Evolutionary conservation across 805 yeast species (phyloP), one percentile per base, ranked within the genome.

Genomic region (Zygotorulaspora sp.): DNA sequence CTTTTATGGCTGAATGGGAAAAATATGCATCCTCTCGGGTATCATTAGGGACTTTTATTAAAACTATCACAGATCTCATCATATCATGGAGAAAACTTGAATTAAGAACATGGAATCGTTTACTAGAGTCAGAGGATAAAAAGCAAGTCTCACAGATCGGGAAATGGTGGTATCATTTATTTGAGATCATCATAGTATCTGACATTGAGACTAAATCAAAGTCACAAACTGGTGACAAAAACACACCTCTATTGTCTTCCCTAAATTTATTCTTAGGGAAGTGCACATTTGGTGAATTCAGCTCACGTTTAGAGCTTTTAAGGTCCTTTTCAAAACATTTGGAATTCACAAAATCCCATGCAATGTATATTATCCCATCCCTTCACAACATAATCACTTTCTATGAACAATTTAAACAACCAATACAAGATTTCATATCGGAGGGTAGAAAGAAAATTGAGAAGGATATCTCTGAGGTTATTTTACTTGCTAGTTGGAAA

Each of bases 401-500:
- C 54, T 89, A 83, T 57, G 66, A 66, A 22, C 96, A 83, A 54
- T 92, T 84, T 52, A 38, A 61, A 3, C 67, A 74, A 0, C 49
- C 57, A 1, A 65, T 90, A n/a, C 56, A 58, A 2, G 73, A 71
- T 0, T 58, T 64, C 8, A 54, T 88, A 7, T 51, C 49, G 0
- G 53, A 55, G 1, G 70, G 71, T 1, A 78, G 71, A 57, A 76
- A 72, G 50, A 59, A 63, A 2, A 64, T 90, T 23, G 86, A 80
- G 41, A 90, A 89, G 55, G 87, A 87, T 34, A 75, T 92, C 8
- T 71, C 78, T 23, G 98, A 92, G 41, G 80, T 88, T 3, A 87
- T 92, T 29, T 64, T 86, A 30, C 68, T 92, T 11, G 97, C 98
- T 1, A 85, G 96, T 53, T 94, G 97, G 97, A 88, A 89, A 50